These are phyloP conservation scores for Exophiala sp. DNA, from an alignment of 2,329 filamentous ascomycete species.

Conservation along the genomic window DNA sequence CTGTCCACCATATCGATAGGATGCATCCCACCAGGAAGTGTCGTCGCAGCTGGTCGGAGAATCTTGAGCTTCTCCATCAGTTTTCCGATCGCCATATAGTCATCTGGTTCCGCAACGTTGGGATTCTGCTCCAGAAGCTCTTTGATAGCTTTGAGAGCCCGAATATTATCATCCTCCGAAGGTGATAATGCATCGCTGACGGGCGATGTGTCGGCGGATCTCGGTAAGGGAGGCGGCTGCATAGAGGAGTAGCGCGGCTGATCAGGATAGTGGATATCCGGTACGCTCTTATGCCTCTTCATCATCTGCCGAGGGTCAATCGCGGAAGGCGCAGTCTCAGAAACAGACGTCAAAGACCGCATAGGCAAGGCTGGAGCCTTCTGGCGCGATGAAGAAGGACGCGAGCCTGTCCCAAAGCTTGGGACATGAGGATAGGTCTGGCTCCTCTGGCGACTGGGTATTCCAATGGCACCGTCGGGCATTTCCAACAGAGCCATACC, in stretches of 20 bases:
- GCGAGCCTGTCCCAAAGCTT: conserved; percentile 34
- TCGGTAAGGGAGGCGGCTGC: conserved; percentile 37
- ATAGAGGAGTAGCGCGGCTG: conserved; percentile 39
- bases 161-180: conserved; percentile 78
- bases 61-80: conserved; percentile 82
- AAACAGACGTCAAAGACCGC: conserved; percentile 27
- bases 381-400: conserved; percentile 40
- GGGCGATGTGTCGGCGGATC: conserved; percentile 44
- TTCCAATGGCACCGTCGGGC: conserved; percentile 43
- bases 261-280: conserved; percentile 44
- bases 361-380: conserved; percentile 26
- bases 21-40: conserved; percentile 42
- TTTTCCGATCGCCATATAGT: conserved; percentile 73
- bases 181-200: conserved; percentile 58
- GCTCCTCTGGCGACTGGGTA: conserved; percentile 73
- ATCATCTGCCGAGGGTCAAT: conserved; percentile 35
- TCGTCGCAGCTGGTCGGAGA: conserved; percentile 47
- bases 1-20: conserved; percentile 42
- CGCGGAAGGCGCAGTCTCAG: conserved; percentile 28
- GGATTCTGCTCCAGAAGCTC: conserved; percentile 74
- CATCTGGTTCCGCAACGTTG: conserved; percentile 70
- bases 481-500: background rate
- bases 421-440: conserved; percentile 75
- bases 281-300: conserved; percentile 44
- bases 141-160: conserved; percentile 76